These are phyloP conservation scores for Coprinopsis cinerea DNA, from an alignment of 768 basidiomycete genomes.

Conservation along the genomic window DNA sequence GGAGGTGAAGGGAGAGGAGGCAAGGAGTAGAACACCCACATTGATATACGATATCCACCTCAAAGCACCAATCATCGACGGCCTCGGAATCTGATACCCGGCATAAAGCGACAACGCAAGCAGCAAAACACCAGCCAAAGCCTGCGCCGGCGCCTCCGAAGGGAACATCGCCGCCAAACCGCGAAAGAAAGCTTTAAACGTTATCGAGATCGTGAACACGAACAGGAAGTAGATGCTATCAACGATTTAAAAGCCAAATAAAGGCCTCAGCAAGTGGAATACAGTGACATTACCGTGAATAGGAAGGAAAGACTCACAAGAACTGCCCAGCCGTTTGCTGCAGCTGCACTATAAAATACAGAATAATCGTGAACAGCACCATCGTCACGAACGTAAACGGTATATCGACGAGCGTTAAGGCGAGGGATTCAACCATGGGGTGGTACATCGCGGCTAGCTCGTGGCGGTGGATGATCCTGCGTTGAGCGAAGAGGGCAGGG, in stretches of 20 bases:
- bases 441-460: slow-evolving; percentile 55
- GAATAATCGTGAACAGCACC: slow-evolving; percentile 37
- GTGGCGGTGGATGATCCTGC: slow-evolving; percentile 55
- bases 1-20: background rate
- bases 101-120: slow-evolving; percentile 26
- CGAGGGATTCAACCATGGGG: slow-evolving; percentile 35
- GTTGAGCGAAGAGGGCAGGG: slow-evolving; percentile 54
- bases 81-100: slow-evolving; percentile 44
- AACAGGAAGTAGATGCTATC: slow-evolving; percentile 58
- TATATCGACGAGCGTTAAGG: slow-evolving; percentile 55
- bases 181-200: slow-evolving; percentile 77
- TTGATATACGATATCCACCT: slow-evolving; percentile 65
- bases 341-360: slow-evolving; percentile 60
- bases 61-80: slow-evolving; percentile 63
- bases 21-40: slow-evolving; percentile 24
- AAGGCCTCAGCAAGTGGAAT: too few species aligned
- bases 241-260: too few species aligned
- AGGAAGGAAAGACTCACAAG: slow-evolving; percentile 40
- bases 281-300: slow-evolving; percentile 4
- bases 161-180: slow-evolving; percentile 55
- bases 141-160: slow-evolving; percentile 55
- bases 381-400: slow-evolving; percentile 49
- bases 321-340: slow-evolving; percentile 53
- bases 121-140: slow-evolving; percentile 42
- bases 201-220: slow-evolving; percentile 48